Evolutionary conservation across 2,329 filamentous ascomycete species (phyloP).

Genomic region (Nakataea oryzae): DNA sequence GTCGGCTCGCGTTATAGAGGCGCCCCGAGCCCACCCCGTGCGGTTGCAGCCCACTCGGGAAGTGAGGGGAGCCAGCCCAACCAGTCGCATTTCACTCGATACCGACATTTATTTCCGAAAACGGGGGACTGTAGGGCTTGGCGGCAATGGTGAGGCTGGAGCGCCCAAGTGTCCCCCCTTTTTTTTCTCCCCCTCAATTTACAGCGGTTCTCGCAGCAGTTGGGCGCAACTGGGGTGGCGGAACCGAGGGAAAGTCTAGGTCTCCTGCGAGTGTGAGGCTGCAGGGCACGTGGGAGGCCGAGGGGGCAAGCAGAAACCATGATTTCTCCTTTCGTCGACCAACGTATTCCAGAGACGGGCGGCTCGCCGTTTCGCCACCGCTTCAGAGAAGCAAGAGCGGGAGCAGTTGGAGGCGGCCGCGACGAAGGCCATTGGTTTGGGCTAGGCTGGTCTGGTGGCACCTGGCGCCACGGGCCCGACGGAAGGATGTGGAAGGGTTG

Average conservation of each 20-base stretch:
- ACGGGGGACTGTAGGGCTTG: background rate
- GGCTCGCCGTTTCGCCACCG: background rate
- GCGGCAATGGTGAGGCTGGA: background rate
- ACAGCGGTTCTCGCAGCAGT: background rate
- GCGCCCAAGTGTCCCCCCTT: too few relatives aligned
- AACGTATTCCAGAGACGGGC: too few relatives aligned
- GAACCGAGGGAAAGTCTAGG: too few relatives aligned
- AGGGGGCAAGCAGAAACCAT: background rate
- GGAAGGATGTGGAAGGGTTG: background rate
- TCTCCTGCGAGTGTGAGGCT: background rate
- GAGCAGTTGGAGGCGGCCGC: too few relatives aligned
- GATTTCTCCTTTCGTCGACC: too few relatives aligned
- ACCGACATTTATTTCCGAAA: background rate
- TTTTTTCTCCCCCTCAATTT: background rate
- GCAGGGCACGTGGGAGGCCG: background rate
- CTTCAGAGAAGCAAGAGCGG: background rate
- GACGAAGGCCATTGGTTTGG: background rate
- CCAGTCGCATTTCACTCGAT: background rate
- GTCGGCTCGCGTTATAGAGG: too few relatives aligned
- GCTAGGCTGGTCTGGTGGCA: background rate
- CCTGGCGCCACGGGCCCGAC: background rate
- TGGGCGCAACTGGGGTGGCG: background rate
- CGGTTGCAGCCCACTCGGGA: background rate
- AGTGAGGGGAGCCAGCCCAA: background rate
- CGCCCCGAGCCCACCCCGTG: background rate